Conservation (phyloP, 495 filamentous ascomycete genomes). For the Daldinia decipiens region DNA sequence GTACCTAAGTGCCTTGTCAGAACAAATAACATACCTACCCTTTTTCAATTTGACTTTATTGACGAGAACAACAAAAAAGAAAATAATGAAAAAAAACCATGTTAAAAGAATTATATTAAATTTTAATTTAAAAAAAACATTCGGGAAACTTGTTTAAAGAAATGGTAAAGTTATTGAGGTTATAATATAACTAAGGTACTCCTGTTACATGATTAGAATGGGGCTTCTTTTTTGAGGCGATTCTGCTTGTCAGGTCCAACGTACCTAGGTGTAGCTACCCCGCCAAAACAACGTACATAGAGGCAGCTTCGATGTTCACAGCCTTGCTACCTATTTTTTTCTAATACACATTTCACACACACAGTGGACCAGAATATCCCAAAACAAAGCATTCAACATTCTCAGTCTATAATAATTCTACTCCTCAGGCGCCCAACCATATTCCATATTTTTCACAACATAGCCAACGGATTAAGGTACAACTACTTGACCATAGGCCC, state of each 20-base stretch:
- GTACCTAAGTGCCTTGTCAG: too few relatives aligned
- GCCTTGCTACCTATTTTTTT: not conserved
- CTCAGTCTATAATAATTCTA: not conserved
- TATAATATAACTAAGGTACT: too few relatives aligned
- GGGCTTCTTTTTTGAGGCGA: too few relatives aligned
- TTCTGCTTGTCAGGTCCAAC: not conserved
- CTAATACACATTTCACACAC: not conserved
- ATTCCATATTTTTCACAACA: not conserved
- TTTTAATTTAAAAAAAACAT: too few relatives aligned
- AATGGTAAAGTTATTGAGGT: too few relatives aligned
- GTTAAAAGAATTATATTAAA: too few relatives aligned
- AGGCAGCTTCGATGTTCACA: not conserved
- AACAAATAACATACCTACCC: too few relatives aligned
- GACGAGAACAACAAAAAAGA: too few relatives aligned
- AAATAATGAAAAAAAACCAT: too few relatives aligned
- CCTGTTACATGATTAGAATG: too few relatives aligned
- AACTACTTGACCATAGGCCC: not conserved
- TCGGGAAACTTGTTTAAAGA: too few relatives aligned
- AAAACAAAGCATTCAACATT: not conserved
- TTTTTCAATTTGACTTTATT: too few relatives aligned
- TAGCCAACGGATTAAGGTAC: not conserved
- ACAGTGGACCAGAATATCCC: not conserved
- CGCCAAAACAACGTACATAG: slow-evolving; percentile 15
- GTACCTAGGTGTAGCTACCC: slow-evolving; percentile 10
- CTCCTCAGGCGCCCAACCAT: not conserved